These are phyloP conservation scores for Lactarius sanguifluus DNA, from an alignment of 768 basidiomycete genomes.

Conservation along the genomic window DNA sequence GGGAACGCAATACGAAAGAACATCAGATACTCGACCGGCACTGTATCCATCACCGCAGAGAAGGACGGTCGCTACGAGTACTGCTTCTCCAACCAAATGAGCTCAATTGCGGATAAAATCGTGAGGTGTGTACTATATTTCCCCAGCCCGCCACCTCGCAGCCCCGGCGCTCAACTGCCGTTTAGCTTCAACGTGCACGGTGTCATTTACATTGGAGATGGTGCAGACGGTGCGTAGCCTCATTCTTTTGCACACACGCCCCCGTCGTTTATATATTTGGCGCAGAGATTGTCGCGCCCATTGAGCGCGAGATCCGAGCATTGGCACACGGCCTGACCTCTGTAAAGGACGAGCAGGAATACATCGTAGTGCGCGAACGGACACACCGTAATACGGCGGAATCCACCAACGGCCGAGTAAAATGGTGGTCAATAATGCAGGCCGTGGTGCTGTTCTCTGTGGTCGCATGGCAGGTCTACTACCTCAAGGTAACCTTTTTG, in stretches of 20 bases:
- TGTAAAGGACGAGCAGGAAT: slow-evolving; percentile 99
- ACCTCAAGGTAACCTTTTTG: slow-evolving; percentile 68
- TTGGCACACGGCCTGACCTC: slow-evolving; percentile 77
- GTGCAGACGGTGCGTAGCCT: slow-evolving; percentile 68
- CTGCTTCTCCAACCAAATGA: slow-evolving; percentile 99
- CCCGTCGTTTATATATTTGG: slow-evolving; percentile 3
- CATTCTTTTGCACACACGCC: neutral
- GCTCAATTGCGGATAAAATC: slow-evolving; percentile 91
- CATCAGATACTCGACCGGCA: slow-evolving; percentile 85
- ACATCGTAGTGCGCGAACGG: slow-evolving; percentile 91
- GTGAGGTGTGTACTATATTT: slow-evolving; percentile 62
- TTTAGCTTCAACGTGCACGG: slow-evolving; percentile 97
- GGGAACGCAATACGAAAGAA: slow-evolving; percentile 70
- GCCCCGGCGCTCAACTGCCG: slow-evolving; percentile 9
- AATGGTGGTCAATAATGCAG: slow-evolving; percentile 98
- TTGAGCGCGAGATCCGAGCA: slow-evolving; percentile 91
- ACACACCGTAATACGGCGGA: slow-evolving; percentile 93
- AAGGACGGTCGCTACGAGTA: slow-evolving; percentile 89
- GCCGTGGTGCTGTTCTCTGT: slow-evolving; percentile 82
- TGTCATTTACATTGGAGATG: slow-evolving; percentile 76
- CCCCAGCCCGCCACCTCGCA: neutral
- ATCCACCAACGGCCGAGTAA: slow-evolving; percentile 91
- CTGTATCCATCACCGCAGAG: slow-evolving; percentile 81
- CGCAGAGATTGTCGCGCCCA: slow-evolving; percentile 84
- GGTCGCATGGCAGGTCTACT: slow-evolving; percentile 97